Conservation (phyloP, 768 basidiomycete genomes). For the Polyporus arcularius region DNA sequence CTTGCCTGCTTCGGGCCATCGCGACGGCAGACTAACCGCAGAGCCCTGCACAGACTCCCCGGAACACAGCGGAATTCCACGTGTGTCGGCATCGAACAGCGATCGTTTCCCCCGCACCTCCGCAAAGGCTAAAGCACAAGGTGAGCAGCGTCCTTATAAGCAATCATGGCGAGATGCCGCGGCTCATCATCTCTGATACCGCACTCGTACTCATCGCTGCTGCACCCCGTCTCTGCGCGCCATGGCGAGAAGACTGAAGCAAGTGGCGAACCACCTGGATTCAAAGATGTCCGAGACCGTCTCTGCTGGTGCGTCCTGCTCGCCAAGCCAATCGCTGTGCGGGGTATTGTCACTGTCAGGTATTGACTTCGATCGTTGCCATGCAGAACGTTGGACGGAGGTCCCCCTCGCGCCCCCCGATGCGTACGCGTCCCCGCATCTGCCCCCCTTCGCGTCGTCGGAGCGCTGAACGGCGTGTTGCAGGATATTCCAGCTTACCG, state of each 20-base stretch:
- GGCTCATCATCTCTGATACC: not conserved
- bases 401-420: constrained; percentile 87
- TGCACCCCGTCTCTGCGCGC: not conserved
- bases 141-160: constrained; percentile 13
- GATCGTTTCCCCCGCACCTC: constrained; percentile 12
- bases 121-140: constrained; percentile 2
- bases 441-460: constrained; percentile 7
- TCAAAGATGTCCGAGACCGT: constrained; percentile 39
- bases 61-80: constrained; percentile 19
- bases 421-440: constrained; percentile 47
- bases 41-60: constrained; percentile 2
- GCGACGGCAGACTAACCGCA: constrained; percentile 12
- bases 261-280: constrained; percentile 56
- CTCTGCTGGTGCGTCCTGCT: constrained; percentile 47
- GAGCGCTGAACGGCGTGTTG: constrained; percentile 4
- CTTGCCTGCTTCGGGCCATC: constrained; percentile 1
- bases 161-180: not conserved
- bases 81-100: constrained; percentile 13
- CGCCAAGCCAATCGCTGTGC: constrained; percentile 11
- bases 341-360: constrained; percentile 13
- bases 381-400: constrained; percentile 67
- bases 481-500: constrained; percentile 90
- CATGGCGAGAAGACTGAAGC: constrained; percentile 51
- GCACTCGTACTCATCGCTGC: not conserved
- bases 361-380: constrained; percentile 4